Evolutionary conservation across 352 stramenopile genomes (phyloP).

Genomic region (Pythium chondricola): DNA sequence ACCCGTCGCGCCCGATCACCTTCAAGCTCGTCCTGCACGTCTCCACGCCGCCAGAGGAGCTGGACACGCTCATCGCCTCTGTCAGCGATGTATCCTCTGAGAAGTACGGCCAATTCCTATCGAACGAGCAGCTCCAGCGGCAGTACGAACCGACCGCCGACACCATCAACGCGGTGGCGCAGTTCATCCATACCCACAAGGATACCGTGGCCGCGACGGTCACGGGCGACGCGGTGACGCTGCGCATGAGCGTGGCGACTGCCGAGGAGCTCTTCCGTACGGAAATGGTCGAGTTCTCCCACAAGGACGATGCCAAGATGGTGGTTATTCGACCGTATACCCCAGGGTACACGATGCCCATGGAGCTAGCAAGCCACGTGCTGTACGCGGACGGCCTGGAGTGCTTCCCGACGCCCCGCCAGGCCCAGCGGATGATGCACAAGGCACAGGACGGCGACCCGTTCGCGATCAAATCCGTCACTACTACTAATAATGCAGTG

Average conservation of each 20-base stretch:
- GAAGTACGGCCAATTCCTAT: conserved; percentile 47
- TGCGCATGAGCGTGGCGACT: conserved; percentile 31
- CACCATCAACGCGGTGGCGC: conserved; percentile 14
- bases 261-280: conserved; percentile 52
- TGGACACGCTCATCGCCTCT: conserved; percentile 32
- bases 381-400: conserved; percentile 65
- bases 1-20: conserved; percentile 16
- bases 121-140: conserved; percentile 18
- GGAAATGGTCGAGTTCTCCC: conserved; percentile 41
- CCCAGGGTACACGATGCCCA: conserved; percentile 30
- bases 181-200: conserved; percentile 13
- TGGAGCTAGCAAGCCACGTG: conserved; percentile 30
- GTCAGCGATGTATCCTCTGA: conserved; percentile 43
- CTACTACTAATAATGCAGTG: conserved; percentile 3
- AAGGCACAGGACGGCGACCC: conserved; percentile 25
- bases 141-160: conserved; percentile 32
- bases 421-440: conserved; percentile 33
- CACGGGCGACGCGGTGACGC: conserved; percentile 38
- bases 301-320: conserved; percentile 20
- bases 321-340: conserved; percentile 37
- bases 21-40: conserved; percentile 35
- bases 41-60: conserved; percentile 21
- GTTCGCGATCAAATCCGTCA: conserved; percentile 24
- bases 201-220: conserved; percentile 12
- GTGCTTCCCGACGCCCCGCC: conserved; percentile 61